phyloP scores from a whole-genome alignment of 805 yeast species.

The Lachancea sp. region DNA sequence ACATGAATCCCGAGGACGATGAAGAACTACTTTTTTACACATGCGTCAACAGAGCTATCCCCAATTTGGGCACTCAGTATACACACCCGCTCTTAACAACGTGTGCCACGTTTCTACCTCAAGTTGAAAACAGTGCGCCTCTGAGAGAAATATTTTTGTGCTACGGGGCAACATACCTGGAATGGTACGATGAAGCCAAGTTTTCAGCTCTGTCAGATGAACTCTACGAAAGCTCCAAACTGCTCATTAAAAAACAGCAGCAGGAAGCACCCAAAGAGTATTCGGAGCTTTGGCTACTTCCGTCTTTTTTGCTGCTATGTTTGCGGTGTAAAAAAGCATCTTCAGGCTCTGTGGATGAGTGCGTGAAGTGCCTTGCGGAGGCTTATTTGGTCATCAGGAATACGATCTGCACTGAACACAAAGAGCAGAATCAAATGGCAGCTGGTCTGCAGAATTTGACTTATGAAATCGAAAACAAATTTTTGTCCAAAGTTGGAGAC shows the following conservation, averaged over 20 bases:
- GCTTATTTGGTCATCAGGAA: slow-evolving; percentile 34
- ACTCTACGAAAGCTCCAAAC: slow-evolving; percentile 22
- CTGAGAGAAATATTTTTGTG: slow-evolving; percentile 34
- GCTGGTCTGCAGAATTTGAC: slow-evolving; percentile 10
- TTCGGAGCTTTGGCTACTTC: slow-evolving; percentile 36
- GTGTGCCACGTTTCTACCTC: slow-evolving; percentile 36
- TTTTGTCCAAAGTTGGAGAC: slow-evolving; percentile 3
- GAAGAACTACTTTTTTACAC: slow-evolving; percentile 28
- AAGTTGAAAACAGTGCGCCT: slow-evolving; percentile 27
- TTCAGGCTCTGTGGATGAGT: slow-evolving; percentile 23
- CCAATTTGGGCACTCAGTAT: slow-evolving; percentile 37
- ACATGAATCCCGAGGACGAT: slow-evolving; percentile 5
- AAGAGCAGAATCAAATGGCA: not conserved
- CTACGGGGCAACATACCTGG: slow-evolving; percentile 38
- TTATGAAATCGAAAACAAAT: slow-evolving; percentile 12
- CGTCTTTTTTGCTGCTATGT: slow-evolving; percentile 37
- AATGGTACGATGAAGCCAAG: slow-evolving; percentile 27
- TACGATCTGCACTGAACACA: slow-evolving; percentile 14
- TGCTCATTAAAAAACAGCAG: slow-evolving; percentile 21
- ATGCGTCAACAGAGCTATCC: slow-evolving; percentile 38
- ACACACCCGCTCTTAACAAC: slow-evolving; percentile 38
- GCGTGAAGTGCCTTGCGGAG: slow-evolving; percentile 32
- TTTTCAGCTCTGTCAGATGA: slow-evolving; percentile 20
- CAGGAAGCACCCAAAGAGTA: slow-evolving; percentile 22
- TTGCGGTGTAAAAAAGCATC: slow-evolving; percentile 34